Evolutionary conservation across 2,329 filamentous ascomycete genomes (phyloP), one percentile per base, ranked within the genome.

Genomic region (Cladosporium sp.): DNA sequence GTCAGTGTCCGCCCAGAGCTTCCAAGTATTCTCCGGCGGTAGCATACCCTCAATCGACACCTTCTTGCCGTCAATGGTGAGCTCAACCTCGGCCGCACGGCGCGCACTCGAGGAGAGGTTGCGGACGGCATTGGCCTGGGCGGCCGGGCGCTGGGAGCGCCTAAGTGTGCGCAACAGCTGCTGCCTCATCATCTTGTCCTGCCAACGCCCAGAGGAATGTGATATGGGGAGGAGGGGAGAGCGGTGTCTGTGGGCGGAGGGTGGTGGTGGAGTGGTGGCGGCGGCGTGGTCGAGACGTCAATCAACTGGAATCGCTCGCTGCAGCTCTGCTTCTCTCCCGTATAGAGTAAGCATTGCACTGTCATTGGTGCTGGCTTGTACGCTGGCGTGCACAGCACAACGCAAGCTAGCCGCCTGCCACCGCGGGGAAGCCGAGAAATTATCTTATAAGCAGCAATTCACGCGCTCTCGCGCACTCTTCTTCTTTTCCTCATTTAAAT

Each of bases 51-150:
- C 93, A 79, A 99, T 93, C 69, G 93, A 97, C 65, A 99, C 90
- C 83, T 97, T 96, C 85, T 97, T 97, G 78, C 94, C 95, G 88
- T 99, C 94, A 93, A 77, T 53, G 72, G 94, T 99, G 80, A 99
- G 88, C 86, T 97, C 93, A 77, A 99, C 93, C 85, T 98, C 93
- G 74, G 93, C 94, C 74, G 87, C 87, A 80, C 92, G 88, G 81
- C 86, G 87, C 76, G 86, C 81, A 72, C 91, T 93, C 75, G 89
- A 91, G 81, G 91, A 87, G 84, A 99, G 97, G 76, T 90, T 83
- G 82, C 93, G 89, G 79, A 88, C 85, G 81, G 86, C 86, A 78
- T 83, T 83, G 79, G 77, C 75, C 66, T 67, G 69, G 34, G 39
- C 10, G 72, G 81, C 76, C 72, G 81, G 79, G 76, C 80, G 80